Base-by-base conservation (phyloP, 163 green algal species). In the Prototheca stagnorum region DNA sequence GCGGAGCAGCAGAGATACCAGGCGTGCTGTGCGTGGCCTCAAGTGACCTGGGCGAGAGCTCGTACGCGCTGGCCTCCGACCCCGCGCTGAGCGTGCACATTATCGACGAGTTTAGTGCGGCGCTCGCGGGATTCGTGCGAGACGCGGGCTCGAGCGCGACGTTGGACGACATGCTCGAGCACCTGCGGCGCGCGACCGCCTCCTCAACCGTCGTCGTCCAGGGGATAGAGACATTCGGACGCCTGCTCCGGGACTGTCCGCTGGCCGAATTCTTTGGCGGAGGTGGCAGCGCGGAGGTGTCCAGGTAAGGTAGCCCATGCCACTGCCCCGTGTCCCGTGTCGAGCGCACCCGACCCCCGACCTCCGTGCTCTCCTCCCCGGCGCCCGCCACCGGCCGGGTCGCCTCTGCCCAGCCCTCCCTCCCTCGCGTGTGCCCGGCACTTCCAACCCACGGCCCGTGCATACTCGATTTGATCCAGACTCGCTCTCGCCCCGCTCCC, bases 11-110 rank as follows among this genome's bases (percentile, higher is more conserved):
- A 24, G 21, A 15, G 1, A 27, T 44, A 1, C 59, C 59, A 1
- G 26, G 28, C 9, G 43, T 68, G 21, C 27, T 59, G 9, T 47
- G 49, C 7, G 44, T 69, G 6, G 44, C 54, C 22, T 67, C 45
- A 47, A 66, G 53, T 42, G 57, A 59, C 24, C 54, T 61, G 15
- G 54, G 53, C 28, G 44, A 70, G 40, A 70, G 61, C 45, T 70
- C 61, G 5, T 70, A 70, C n/a, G 61, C 61, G 3, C 39, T 58
- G 36, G 25, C 36, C 23, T 44, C 43, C 6, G 49, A 70, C 35
- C 7, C 37, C 15, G 25, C 9, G 0, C 41, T 70, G 20, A 50
- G 54, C 20, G 33, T 54, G 43, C 54, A 64, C 28, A 14, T 64
- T 20, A 37, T 60, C 16, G 61, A 70, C 21, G 47, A 70, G 37